A percentile compares a stretch with the other conserved stretches of the same genome.
These are phyloP conservation scores for Collybiopsis confluens DNA, from an alignment of 768 basidiomycete species.

Conservation along the genomic window DNA sequence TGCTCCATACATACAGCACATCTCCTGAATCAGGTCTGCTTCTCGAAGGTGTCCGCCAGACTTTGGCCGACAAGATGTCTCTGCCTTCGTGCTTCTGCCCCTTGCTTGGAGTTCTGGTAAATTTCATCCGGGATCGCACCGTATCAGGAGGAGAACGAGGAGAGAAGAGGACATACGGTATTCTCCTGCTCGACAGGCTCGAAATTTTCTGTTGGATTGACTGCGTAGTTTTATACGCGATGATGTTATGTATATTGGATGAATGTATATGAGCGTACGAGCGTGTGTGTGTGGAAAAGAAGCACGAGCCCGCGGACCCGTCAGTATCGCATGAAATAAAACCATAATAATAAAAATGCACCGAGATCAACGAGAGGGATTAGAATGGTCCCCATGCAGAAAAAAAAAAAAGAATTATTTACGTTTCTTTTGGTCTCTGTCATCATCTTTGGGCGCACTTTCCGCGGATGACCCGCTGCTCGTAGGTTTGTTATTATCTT, in stretches of 20 bases:
- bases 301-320: too few relatives aligned
- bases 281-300: too few relatives aligned
- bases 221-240: too few relatives aligned
- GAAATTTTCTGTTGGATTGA: neutral
- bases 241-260: too few relatives aligned
- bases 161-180: neutral
- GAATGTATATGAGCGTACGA: too few relatives aligned
- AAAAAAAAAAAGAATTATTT: too few relatives aligned
- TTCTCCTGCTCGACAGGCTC: neutral
- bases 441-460: constrained; percentile 24
- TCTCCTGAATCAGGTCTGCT: constrained; percentile 5
- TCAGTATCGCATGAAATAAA: too few relatives aligned
- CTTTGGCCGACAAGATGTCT: constrained; percentile 11
- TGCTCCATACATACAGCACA: too few relatives aligned
- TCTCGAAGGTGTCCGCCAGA: constrained; percentile 12
- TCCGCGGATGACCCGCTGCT: constrained; percentile 43
- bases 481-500: constrained; percentile 44
- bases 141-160: neutral
- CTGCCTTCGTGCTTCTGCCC: too few relatives aligned
- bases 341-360: neutral
- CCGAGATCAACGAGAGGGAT: neutral
- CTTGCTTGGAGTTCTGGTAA: neutral
- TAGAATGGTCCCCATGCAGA: neutral
- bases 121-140: neutral
- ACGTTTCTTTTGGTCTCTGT: constrained; percentile 45